Conservation (phyloP, 371 early-diverging fungal genomes). For the Chytridium lagenaria region DNA sequence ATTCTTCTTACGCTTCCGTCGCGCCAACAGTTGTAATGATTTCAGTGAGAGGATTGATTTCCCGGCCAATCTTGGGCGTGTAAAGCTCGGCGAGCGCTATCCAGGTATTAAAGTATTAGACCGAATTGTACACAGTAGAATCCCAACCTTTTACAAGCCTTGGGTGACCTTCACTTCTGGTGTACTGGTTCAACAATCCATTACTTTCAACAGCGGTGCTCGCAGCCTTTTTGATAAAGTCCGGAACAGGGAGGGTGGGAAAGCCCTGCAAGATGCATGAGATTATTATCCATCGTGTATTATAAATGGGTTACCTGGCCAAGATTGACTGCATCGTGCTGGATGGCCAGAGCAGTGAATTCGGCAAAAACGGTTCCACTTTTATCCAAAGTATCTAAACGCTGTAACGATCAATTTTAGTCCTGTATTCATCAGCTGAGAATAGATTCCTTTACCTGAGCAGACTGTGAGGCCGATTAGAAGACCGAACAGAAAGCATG, state of each 20-base stretch:
- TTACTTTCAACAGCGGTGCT: constrained; percentile 66
- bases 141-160: constrained; percentile 71
- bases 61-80: constrained; percentile 66
- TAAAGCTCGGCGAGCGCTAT: constrained; percentile 81
- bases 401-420: too few relatives aligned
- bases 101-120: too few relatives aligned
- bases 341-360: constrained; percentile 84
- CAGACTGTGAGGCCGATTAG: neutral
- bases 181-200: constrained; percentile 74
- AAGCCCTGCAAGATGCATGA: constrained; percentile 62
- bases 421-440: neutral
- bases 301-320: constrained; percentile 84
- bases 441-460: neutral
- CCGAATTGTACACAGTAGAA: too few relatives aligned
- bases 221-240: constrained; percentile 85
- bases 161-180: constrained; percentile 81
- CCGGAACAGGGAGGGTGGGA: constrained; percentile 71
- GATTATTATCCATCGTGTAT: too few relatives aligned
- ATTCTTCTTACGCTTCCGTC: constrained; percentile 74
- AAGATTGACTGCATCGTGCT: constrained; percentile 89
- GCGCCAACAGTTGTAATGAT: constrained; percentile 92
- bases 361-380: constrained; percentile 84
- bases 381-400: constrained; percentile 42
- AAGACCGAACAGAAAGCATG: too few relatives aligned
- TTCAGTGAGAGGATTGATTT: constrained; percentile 81